Evolutionary conservation across 257 asterid species (phyloP).

Genomic region (Thymus mandschuricus): DNA sequence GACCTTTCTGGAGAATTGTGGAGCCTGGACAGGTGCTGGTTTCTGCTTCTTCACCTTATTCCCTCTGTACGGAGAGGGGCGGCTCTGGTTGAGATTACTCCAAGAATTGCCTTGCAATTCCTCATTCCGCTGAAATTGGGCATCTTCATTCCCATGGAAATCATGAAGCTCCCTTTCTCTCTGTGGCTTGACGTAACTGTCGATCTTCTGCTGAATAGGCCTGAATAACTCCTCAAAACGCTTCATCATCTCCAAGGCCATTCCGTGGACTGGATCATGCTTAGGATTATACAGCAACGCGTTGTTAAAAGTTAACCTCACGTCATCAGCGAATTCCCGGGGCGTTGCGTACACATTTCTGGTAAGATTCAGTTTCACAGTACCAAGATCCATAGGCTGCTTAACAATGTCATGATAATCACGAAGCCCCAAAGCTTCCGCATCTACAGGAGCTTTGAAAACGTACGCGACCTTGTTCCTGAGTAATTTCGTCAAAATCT

Average conservation of each 20-base stretch:
- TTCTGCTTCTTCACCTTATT: constrained; percentile 52
- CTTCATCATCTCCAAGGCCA: constrained; percentile 59
- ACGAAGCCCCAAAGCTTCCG: constrained; percentile 63
- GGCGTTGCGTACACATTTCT: constrained; percentile 58
- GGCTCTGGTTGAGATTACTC: constrained; percentile 46
- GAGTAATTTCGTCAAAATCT: constrained; percentile 59
- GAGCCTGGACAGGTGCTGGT: constrained; percentile 27
- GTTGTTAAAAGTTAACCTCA: constrained; percentile 79
- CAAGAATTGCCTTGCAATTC: constrained; percentile 80
- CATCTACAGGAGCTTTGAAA: constrained; percentile 77
- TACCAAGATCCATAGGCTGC: constrained; percentile 94
- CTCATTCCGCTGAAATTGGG: constrained; percentile 35
- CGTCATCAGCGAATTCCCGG: constrained; percentile 70
- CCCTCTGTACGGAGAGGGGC: constrained; percentile 44
- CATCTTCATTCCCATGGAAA: constrained; percentile 26
- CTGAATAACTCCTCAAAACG: constrained; percentile 72
- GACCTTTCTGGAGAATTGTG: constrained; percentile 33
- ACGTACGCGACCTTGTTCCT: constrained; percentile 59
- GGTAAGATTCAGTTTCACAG: constrained; percentile 64
- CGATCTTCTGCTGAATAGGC: constrained; percentile 62
- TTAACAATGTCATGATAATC: constrained; percentile 87
- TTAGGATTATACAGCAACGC: constrained; percentile 87
- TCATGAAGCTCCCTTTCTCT: constrained; percentile 42
- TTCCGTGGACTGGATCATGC: constrained; percentile 60
- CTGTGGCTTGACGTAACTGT: constrained; percentile 22